Evolutionary conservation across 148 eudicot species (phyloP).

Genomic region (Linanthus parryae): DNA sequence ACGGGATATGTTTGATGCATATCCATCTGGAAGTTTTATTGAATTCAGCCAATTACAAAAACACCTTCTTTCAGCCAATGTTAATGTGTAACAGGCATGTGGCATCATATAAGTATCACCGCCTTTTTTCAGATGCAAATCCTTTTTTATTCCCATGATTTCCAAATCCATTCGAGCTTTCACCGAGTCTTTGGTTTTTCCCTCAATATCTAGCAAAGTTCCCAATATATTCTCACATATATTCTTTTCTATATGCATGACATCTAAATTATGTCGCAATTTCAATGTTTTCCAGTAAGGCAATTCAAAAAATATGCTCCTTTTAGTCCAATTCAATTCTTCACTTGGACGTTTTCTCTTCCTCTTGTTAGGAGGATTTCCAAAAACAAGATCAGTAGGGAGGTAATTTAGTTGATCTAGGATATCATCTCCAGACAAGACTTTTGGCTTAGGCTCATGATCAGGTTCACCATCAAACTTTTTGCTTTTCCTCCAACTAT

Average conservation of each 20-base stretch:
- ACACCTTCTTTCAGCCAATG: background rate
- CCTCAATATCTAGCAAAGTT: background rate
- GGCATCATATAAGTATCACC: background rate
- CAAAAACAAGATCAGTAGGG: background rate
- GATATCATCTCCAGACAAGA: background rate
- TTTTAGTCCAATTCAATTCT: background rate
- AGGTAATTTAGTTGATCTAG: background rate
- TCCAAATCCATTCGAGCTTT: background rate
- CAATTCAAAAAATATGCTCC: background rate
- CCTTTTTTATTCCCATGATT: background rate
- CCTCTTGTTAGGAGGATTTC: background rate
- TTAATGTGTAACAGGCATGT: background rate
- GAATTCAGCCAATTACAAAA: background rate
- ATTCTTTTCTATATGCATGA: too few species aligned
- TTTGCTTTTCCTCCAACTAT: background rate
- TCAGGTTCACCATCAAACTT: background rate
- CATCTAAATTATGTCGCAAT: conserved; percentile 1
- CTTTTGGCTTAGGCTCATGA: background rate
- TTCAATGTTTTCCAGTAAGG: background rate
- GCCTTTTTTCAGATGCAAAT: background rate
- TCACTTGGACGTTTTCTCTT: background rate
- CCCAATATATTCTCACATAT: background rate
- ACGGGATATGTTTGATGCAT: conserved; percentile 1
- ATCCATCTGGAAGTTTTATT: background rate
- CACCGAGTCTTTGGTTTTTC: background rate